Percentiles rank a stretch among this genome's conserved stretches.
phyloP scores from a whole-genome alignment of 345 rosid genomes.

The Ceriops tagal region DNA sequence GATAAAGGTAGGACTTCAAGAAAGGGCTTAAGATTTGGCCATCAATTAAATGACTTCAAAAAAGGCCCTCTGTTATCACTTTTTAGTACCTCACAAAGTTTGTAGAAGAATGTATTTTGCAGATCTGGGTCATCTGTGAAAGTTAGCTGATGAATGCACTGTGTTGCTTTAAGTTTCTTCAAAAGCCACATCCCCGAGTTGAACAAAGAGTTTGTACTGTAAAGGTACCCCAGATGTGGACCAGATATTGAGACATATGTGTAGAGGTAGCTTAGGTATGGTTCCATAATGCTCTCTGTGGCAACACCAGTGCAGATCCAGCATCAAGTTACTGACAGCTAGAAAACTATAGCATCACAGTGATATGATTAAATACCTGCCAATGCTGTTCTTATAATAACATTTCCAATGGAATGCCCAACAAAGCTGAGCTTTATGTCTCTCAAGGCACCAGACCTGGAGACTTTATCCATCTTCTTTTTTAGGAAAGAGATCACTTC shows the following conservation, averaged over 20 bases:
- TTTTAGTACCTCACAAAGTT: conserved; percentile 61
- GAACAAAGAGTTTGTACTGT: conserved; percentile 87
- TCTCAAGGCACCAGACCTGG: conserved; percentile 60
- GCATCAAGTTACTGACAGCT: conserved; percentile 4
- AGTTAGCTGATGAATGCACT: conserved; percentile 95
- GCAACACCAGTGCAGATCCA: conserved; percentile 14
- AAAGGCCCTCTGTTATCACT: background rate
- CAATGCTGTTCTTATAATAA: conserved; percentile 80
- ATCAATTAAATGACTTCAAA: background rate
- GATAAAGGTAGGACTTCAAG: background rate
- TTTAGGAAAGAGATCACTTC: conserved; percentile 79
- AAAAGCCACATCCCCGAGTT: conserved; percentile 92
- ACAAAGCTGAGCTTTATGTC: conserved; percentile 84
- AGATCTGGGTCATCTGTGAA: conserved; percentile 88
- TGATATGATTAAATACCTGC: conserved; percentile 49
- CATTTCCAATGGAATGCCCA: conserved; percentile 94
- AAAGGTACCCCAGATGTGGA: conserved; percentile 92
- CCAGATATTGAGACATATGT: conserved; percentile 86
- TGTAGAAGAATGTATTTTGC: conserved; percentile 70
- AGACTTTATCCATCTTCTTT: conserved; percentile 64
- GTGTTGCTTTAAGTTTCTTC: conserved; percentile 84
- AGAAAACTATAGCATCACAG: conserved; percentile 8
- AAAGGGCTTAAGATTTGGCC: too few relatives aligned
- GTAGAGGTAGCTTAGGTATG: conserved; percentile 58
- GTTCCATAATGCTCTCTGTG: conserved; percentile 86